These are phyloP conservation scores for Heterobasidion occidentale DNA, from an alignment of 1,284 basidiomycete genomes.

Conservation along the genomic window DNA sequence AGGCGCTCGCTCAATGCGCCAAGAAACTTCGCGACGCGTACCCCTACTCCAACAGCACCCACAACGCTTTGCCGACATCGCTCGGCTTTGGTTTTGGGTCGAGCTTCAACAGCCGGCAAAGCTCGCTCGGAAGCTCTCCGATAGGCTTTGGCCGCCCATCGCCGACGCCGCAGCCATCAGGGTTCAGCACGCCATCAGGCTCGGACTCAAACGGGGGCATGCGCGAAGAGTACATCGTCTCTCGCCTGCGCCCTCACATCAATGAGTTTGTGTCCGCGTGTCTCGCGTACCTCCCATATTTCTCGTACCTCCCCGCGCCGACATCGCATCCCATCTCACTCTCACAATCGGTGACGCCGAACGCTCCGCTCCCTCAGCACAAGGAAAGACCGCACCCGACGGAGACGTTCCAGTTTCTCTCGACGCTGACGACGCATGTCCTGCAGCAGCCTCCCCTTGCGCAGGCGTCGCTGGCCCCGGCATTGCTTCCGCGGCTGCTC, in stretches of 20 bases:
- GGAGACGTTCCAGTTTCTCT: conserved; percentile 67
- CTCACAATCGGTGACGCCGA: conserved; percentile 20
- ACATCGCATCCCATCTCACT: conserved; percentile 16
- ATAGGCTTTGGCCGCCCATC: conserved; percentile 44
- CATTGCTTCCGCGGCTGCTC: conserved; percentile 50
- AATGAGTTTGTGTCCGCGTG: conserved; percentile 67
- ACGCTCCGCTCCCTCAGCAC: conserved; percentile 37
- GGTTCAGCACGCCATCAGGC: conserved; percentile 15
- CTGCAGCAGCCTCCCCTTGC: conserved; percentile 58
- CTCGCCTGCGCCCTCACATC: conserved; percentile 65
- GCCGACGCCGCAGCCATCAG: conserved; percentile 17
- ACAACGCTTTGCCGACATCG: conserved; percentile 18
- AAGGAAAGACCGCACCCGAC: conserved; percentile 59
- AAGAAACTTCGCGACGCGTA: conserved; percentile 72
- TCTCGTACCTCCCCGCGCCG: conserved; percentile 45
- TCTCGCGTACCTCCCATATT: conserved; percentile 76
- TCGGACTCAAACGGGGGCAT: conserved; percentile 35
- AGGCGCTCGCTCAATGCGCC: conserved; percentile 58
- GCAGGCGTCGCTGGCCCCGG: conserved; percentile 46
- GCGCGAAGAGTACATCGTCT: conserved; percentile 71
- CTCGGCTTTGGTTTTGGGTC: conserved; percentile 19
- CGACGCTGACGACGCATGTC: conserved; percentile 58
- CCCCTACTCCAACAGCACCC: conserved; percentile 57
- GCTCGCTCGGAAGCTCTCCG: conserved; percentile 15
- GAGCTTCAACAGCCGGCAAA: conserved; percentile 9